phyloP scores from a whole-genome alignment of 305 asterid species.

The Solanum hybrid region DNA sequence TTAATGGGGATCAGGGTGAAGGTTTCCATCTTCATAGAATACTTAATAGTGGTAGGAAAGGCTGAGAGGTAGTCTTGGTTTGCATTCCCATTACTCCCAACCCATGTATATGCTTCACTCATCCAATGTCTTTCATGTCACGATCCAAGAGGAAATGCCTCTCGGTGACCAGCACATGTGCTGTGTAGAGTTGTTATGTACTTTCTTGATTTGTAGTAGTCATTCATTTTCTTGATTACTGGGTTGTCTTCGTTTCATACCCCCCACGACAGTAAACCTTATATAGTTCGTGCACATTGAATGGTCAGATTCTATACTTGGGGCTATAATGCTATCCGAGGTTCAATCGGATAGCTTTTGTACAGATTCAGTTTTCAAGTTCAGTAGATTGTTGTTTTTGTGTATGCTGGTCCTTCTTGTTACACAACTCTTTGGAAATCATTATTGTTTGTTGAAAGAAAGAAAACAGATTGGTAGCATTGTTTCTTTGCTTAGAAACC shows the following conservation, averaged over 20 bases:
- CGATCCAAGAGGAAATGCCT: not conserved
- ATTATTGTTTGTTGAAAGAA: not conserved
- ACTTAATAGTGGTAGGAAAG: constrained; percentile 40
- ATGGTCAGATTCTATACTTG: not conserved
- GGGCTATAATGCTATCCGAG: not conserved
- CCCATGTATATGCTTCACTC: constrained; percentile 18
- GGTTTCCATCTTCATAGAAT: constrained; percentile 53
- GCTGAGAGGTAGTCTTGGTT: constrained; percentile 1
- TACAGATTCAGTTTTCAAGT: not conserved
- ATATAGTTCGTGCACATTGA: not conserved
- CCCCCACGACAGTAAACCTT: not conserved
- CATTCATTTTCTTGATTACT: not conserved
- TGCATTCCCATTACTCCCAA: not conserved
- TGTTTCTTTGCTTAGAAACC: not conserved
- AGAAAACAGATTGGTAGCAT: not conserved
- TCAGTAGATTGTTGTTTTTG: not conserved
- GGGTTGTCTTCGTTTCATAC: not conserved
- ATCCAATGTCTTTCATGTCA: constrained; percentile 3
- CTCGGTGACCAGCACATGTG: not conserved
- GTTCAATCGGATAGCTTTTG: not conserved
- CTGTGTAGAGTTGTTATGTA: not conserved
- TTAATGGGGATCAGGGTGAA: constrained; percentile 75
- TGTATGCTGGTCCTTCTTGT: not conserved
- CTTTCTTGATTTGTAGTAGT: not conserved
- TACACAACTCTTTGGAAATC: not conserved